Conservation (phyloP, 106 monocot genomes). For the Gastrodia elata region DNA sequence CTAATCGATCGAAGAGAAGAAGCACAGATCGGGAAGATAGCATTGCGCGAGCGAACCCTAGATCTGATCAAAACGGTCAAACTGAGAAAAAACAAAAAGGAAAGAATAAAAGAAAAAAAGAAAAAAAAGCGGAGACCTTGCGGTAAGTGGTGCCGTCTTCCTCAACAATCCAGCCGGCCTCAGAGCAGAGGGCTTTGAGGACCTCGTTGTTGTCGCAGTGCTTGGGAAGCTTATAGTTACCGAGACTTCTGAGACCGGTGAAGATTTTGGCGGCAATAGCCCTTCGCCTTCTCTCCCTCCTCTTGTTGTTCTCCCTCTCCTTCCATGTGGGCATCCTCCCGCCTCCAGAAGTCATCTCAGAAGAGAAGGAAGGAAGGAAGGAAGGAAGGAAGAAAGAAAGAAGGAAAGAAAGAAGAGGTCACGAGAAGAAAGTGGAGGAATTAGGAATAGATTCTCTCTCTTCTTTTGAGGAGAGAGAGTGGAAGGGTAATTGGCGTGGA, state of each 20-base stretch:
- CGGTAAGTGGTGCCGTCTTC: conserved; percentile 73
- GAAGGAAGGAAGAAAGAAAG: not conserved
- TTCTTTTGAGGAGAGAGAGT: conserved; percentile 1
- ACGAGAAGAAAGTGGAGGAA: not conserved
- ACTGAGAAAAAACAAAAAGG: not conserved
- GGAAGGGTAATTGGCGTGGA: conserved; percentile 8
- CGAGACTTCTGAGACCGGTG: conserved; percentile 40
- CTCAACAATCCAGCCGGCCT: conserved; percentile 70
- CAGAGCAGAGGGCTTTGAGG: conserved; percentile 60
- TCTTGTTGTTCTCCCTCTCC: conserved; percentile 85
- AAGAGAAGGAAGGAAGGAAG: not conserved
- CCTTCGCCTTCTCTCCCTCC: conserved; percentile 57
- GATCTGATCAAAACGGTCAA: not conserved
- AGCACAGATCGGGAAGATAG: conserved; percentile 7
- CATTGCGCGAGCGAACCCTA: not conserved
- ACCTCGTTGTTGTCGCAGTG: conserved; percentile 85
- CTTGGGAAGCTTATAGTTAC: conserved; percentile 65
- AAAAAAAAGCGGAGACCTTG: conserved; percentile 18
- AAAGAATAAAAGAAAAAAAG: not conserved
- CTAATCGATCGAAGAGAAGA: not conserved
- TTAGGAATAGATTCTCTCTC: conserved; percentile 2
- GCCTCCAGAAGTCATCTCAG: conserved; percentile 31
- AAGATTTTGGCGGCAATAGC: conserved; percentile 76
- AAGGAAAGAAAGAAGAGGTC: not conserved
- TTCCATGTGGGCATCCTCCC: conserved; percentile 73